A percentile compares a stretch with the other conserved stretches of the same genome.
Conservation (phyloP, 352 stramenopile species). For the Phytophthora europaea region DNA sequence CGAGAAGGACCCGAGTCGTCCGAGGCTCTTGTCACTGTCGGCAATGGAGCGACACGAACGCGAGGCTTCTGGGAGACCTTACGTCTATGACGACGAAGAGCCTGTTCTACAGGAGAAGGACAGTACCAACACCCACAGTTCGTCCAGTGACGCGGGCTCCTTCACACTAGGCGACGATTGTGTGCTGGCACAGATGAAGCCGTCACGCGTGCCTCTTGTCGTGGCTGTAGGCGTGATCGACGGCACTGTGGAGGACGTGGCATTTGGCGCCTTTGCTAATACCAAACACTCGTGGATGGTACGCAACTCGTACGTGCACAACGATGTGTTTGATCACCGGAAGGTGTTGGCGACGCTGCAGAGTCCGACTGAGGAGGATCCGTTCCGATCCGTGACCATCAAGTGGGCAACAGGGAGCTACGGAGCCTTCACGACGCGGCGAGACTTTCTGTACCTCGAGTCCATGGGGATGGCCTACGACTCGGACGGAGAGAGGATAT, state of each 20-base stretch:
- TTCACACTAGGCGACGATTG: constrained; percentile 36
- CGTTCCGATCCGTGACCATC: constrained; percentile 51
- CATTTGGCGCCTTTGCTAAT: constrained; percentile 40
- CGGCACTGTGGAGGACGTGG: constrained; percentile 50
- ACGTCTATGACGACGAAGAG: constrained; percentile 32
- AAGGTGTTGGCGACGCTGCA: constrained; percentile 49
- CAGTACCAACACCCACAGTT: constrained; percentile 44
- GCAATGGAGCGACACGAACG: constrained; percentile 42
- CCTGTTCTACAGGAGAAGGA: constrained; percentile 18
- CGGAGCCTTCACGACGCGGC: constrained; percentile 38
- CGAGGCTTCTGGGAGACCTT: constrained; percentile 28
- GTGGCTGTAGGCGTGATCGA: constrained; percentile 43
- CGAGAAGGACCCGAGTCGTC: constrained; percentile 48
- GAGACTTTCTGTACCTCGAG: constrained; percentile 55
- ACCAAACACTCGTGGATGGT: constrained; percentile 34
- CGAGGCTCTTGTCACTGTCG: constrained; percentile 50
- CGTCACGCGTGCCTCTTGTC: constrained; percentile 39
- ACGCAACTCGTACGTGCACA: constrained; percentile 47
- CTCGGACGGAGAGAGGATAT: constrained; percentile 40
- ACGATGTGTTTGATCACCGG: constrained; percentile 45
- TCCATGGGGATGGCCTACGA: constrained; percentile 49
- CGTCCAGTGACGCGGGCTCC: constrained; percentile 41
- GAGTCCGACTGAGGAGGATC: constrained; percentile 42
- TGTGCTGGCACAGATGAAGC: constrained; percentile 33
- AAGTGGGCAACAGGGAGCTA: constrained; percentile 48